Base-by-base conservation (phyloP, 1,284 basidiomycete species). In the Papiliotrema fonsecae region DNA sequence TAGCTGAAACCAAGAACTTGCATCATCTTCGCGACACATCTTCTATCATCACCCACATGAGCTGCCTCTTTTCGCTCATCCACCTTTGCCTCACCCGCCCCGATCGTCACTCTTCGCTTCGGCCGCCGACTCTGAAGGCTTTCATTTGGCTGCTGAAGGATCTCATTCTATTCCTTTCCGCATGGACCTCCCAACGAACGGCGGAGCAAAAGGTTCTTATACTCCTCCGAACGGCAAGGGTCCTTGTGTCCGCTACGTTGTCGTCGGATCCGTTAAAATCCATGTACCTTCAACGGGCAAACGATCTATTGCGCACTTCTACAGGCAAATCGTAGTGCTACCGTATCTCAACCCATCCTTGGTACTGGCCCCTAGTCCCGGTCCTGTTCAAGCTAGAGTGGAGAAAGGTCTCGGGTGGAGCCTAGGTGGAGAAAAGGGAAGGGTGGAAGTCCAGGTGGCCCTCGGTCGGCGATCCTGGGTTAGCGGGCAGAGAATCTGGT, bases 241-340 rank as follows among this genome's bases (percentile, higher is more conserved):
- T 4, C 65, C 72, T 9, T 76, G 80, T n/a, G 79, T 94, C 18
- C 81, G 82, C 43, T 94, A 94, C 69, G 88, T 96, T 47, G 83
- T 83, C 2, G 87, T 94, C 71, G 82, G 86, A 2, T 90, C 87
- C 2, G 77, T 92, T 67, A 87, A 87, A 72, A 81, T 96, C 45
- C 87, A 87, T 67, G 83, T 88, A 49, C 69, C 81, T 2, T 73
- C 76, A 34, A 79, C 81, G 1, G 75, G 74, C 37, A 78, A 80
- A 62, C 78, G 83, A 7, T 89, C 88, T 5, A 86, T 96, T 41
- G 87, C 91, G 0, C 92, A 97, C 70, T 94, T 96, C 67, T 96
- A 94, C 72, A 84, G 92, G 2, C 78, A 85, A 32, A 84, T 90
- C 62, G 82, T 86, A 46, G 76, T 96, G 26, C 90, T 85, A 79